phyloP scores from a whole-genome alignment of 768 basidiomycete genomes.

The Pleurotus tuoliensis region DNA sequence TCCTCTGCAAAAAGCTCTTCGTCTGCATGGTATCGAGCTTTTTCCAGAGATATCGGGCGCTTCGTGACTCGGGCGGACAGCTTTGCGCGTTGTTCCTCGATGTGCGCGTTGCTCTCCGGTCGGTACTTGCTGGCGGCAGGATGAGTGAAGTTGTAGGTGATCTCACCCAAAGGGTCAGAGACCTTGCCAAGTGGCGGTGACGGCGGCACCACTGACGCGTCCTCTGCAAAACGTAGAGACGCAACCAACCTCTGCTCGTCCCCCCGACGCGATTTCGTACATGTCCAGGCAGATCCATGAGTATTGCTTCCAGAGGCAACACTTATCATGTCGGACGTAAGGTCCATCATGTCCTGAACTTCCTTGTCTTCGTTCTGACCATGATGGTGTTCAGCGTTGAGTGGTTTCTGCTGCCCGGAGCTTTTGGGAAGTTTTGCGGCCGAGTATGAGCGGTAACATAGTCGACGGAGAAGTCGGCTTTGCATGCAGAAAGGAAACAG shows the following conservation, averaged over 20 bases:
- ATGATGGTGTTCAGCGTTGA: not conserved
- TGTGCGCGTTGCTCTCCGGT: not conserved
- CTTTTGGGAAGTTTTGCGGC: not conserved
- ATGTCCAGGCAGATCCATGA: conserved; percentile 29
- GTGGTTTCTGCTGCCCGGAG: not conserved
- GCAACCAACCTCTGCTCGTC: conserved; percentile 33
- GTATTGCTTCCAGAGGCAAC: conserved; percentile 21
- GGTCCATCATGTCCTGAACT: conserved; percentile 9
- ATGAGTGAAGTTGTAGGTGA: not conserved
- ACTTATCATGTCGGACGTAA: conserved; percentile 30
- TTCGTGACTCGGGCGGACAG: conserved; percentile 13
- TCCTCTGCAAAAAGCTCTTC: conserved; percentile 15
- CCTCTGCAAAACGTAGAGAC: conserved; percentile 12
- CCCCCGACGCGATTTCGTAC: conserved; percentile 30
- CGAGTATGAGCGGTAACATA: conserved; percentile 4
- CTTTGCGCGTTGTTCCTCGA: not conserved
- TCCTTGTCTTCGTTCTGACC: not conserved
- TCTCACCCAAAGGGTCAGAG: not conserved
- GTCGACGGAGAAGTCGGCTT: not conserved
- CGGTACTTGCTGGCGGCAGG: not conserved
- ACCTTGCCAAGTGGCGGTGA: not conserved
- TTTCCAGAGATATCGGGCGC: conserved; percentile 4
- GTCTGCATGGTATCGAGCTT: conserved; percentile 4
- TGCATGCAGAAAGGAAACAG: not conserved
- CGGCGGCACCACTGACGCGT: conserved; percentile 2